phyloP scores from a whole-genome alignment of 345 rosid species.

The Boechera retrofracta region DNA sequence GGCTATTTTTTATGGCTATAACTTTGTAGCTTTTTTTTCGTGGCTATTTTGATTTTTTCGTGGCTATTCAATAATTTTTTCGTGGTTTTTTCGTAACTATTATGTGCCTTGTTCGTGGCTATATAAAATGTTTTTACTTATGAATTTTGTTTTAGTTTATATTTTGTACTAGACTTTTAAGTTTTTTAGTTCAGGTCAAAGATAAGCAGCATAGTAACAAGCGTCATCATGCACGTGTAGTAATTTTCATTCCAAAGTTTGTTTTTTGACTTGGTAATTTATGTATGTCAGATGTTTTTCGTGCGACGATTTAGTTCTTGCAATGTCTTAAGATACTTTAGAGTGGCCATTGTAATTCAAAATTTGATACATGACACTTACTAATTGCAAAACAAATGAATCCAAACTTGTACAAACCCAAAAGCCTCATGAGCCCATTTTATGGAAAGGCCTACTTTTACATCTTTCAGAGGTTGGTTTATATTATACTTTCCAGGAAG shows the following conservation, averaged over 20 bases:
- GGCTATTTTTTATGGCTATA: no score
- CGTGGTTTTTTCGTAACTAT: no score
- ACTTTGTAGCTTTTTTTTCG: no score
- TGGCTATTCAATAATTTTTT: no score
- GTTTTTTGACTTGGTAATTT: neutral
- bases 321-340: neutral
- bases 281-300: neutral
- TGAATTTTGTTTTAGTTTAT: neutral
- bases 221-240: neutral
- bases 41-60: no score
- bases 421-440: constrained; percentile 15
- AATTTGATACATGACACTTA: neutral
- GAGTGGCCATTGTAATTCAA: constrained; percentile 48
- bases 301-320: constrained; percentile 1
- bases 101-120: no score
- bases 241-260: neutral
- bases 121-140: no score
- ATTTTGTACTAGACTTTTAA: neutral
- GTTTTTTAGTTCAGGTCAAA: neutral
- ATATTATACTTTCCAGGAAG: neutral
- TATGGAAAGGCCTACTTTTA: neutral
- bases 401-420: constrained; percentile 7
- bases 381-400: constrained; percentile 7
- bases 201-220: neutral
- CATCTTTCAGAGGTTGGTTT: neutral